These are phyloP conservation scores for Bodo saltans DNA, from an alignment of 78 protist genomes.

Conservation along the genomic window DNA sequence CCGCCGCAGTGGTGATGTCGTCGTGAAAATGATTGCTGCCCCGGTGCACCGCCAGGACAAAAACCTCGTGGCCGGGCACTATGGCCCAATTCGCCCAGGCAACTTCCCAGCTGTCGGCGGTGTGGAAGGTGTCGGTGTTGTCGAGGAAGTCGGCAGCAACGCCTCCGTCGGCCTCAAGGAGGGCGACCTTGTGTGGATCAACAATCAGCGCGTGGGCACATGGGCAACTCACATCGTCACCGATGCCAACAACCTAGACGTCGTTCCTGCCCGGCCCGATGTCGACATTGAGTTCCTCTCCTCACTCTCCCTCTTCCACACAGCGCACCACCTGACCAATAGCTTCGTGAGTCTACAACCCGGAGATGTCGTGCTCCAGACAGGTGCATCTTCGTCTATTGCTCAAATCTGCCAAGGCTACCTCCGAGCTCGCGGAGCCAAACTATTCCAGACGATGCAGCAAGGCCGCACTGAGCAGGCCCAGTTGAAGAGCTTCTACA, in stretches of 20 bases:
- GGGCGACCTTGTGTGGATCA: conserved; percentile 61
- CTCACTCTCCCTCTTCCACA: conserved; percentile 68
- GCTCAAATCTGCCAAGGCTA: conserved; percentile 72
- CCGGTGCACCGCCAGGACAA: conserved; percentile 85
- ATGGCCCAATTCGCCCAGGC: conserved; percentile 52
- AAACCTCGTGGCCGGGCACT: conserved; percentile 73
- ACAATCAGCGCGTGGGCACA: conserved; percentile 30
- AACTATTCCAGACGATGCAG: conserved; percentile 66
- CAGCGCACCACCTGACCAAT: conserved; percentile 70
- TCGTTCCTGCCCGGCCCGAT: conserved; percentile 45
- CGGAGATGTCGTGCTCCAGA: conserved; percentile 79
- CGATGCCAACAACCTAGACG: conserved; percentile 13
- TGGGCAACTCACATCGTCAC: conserved; percentile 4
- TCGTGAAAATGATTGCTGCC: conserved; percentile 68
- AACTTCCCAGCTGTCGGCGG: conserved; percentile 80
- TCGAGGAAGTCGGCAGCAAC: conserved; percentile 62
- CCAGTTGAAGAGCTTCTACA: conserved; percentile 37
- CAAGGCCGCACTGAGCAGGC: conserved; percentile 36
- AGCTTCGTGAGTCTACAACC: conserved; percentile 64
- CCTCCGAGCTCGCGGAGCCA: conserved; percentile 53
- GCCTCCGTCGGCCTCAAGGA: conserved; percentile 45
- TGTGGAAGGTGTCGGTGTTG: conserved; percentile 69
- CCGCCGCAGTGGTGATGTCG: background rate
- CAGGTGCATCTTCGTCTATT: conserved; percentile 76
- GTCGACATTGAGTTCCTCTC: conserved; percentile 55